These are phyloP conservation scores for Phytophthora constricta DNA, from an alignment of 352 stramenopile genomes.

Conservation along the genomic window DNA sequence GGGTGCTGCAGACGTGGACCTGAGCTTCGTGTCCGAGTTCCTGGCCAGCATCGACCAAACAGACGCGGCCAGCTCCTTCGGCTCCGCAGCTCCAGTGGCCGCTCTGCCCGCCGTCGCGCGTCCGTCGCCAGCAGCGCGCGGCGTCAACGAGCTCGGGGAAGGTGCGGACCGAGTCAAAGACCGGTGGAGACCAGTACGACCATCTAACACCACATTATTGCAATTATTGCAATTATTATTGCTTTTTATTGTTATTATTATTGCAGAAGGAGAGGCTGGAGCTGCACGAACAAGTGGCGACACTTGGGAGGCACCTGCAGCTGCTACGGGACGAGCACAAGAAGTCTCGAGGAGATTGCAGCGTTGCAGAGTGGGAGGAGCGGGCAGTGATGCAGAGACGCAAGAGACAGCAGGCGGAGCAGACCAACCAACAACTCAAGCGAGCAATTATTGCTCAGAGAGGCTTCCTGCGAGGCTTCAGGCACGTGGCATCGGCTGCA, in stretches of 20 bases:
- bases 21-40: background rate
- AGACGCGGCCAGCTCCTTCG: background rate
- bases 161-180: background rate
- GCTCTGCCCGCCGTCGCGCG: background rate
- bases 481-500: background rate
- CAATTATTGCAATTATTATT: no score
- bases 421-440: conserved; percentile 45
- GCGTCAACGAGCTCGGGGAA: background rate
- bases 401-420: conserved; percentile 49
- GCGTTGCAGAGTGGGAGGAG: conserved; percentile 47
- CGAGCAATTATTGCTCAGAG: conserved; percentile 48
- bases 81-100: background rate
- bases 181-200: no score
- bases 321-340: conserved; percentile 43
- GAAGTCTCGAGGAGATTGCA: conserved; percentile 30
- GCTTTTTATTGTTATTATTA: no score
- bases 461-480: conserved; percentile 36
- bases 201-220: no score
- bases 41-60: background rate
- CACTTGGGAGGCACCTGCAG: conserved; percentile 38
- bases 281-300: conserved; percentile 38
- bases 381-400: conserved; percentile 43
- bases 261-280: conserved; percentile 28
- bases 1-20: background rate
- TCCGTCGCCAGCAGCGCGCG: background rate